These are phyloP conservation scores for Pulicaria dysenterica DNA, from an alignment of 129 eudicot genomes.

Conservation along the genomic window DNA sequence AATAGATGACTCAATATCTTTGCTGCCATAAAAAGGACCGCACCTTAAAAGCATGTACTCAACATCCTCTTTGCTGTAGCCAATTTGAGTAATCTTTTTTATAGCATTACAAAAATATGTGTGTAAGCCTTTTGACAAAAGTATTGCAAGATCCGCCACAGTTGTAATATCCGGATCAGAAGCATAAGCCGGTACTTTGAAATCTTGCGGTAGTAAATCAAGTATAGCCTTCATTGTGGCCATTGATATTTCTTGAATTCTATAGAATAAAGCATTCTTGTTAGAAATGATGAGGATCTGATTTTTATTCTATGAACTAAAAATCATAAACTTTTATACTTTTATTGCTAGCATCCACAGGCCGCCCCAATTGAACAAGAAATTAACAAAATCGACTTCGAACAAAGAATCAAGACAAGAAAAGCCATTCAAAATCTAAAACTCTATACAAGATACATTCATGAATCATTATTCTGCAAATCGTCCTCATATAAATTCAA, in stretches of 20 bases:
- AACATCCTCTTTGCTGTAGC: conserved; percentile 51
- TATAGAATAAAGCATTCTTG: conserved; percentile 37
- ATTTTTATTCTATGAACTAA: background rate
- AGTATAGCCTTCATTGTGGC: conserved; percentile 15
- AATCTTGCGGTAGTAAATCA: conserved; percentile 1
- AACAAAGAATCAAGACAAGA: too few relatives aligned
- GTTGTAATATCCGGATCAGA: conserved; percentile 48
- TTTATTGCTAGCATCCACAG: too few relatives aligned
- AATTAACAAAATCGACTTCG: too few relatives aligned
- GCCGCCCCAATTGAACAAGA: too few relatives aligned
- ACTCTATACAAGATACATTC: too few relatives aligned
- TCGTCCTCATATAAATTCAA: background rate
- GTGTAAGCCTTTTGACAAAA: conserved; percentile 38
- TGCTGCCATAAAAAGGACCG: conserved; percentile 45
- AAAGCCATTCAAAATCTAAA: too few relatives aligned
- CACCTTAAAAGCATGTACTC: conserved; percentile 44
- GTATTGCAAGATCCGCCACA: conserved; percentile 38
- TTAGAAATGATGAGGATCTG: conserved; percentile 29
- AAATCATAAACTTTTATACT: too few relatives aligned
- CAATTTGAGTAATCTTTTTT: conserved; percentile 44
- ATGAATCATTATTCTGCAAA: too few relatives aligned
- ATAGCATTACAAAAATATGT: conserved; percentile 40
- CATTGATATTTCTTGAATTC: conserved; percentile 20
- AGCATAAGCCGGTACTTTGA: conserved; percentile 3
- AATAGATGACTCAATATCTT: conserved; percentile 51